Evolutionary conservation across 2,329 filamentous ascomycete genomes (phyloP).

Genomic region (Zasmidium citrigriseum): DNA sequence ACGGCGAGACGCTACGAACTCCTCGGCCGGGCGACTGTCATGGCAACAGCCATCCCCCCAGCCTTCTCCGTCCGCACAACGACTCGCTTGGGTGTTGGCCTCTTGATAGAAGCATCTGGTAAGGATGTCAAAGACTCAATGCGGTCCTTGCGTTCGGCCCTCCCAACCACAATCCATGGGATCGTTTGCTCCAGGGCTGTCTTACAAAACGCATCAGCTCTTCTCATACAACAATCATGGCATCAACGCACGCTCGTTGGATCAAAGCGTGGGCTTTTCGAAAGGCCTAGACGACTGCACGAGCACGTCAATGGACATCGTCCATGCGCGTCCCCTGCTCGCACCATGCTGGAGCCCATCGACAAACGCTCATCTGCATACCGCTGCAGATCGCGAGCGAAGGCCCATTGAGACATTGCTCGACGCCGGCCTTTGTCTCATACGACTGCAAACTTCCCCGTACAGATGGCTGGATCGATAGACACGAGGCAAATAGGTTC

Average conservation of each 20-base stretch:
- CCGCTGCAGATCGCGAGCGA: background rate
- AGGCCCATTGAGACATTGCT: background rate
- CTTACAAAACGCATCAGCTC: background rate
- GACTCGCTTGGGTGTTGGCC: background rate
- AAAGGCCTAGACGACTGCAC: background rate
- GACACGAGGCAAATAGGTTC: conserved; percentile 8
- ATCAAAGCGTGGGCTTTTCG: background rate
- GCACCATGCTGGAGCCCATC: background rate
- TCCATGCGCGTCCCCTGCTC: background rate
- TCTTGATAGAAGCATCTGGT: background rate
- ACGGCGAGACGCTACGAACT: too few species aligned
- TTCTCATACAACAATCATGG: background rate
- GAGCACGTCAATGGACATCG: background rate
- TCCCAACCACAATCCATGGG: background rate
- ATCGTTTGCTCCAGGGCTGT: background rate
- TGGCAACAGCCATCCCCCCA: background rate
- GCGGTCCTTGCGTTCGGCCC: background rate
- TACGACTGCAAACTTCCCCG: conserved; percentile 1
- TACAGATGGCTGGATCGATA: conserved; percentile 4
- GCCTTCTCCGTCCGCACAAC: background rate
- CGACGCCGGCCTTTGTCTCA: background rate
- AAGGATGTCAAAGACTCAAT: background rate
- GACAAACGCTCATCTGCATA: conserved; percentile 1
- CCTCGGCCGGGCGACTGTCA: too few species aligned
- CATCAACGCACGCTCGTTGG: background rate